phyloP scores from a whole-genome alignment of 208 protist species.

The Vickermania spadyakhi region DNA sequence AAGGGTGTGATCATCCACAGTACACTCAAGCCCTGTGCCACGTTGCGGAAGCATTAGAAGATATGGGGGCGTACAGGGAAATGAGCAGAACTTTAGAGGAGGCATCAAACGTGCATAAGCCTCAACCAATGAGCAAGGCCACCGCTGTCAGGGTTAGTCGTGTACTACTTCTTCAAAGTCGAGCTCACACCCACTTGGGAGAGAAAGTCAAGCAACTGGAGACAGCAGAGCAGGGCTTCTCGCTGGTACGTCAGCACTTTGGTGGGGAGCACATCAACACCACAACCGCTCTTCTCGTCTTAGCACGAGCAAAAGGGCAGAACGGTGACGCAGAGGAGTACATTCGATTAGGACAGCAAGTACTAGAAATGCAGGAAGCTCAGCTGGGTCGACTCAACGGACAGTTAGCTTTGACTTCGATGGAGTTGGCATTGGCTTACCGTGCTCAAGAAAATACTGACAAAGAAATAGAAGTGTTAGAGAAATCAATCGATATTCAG shows the following conservation, averaged over 20 bases:
- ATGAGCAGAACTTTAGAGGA: slow-evolving; percentile 60
- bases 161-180: slow-evolving; percentile 61
- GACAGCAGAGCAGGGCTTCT: slow-evolving; percentile 41
- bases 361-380: slow-evolving; percentile 66
- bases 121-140: slow-evolving; percentile 34
- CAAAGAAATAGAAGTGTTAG: slow-evolving; percentile 56
- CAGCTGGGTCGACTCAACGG: slow-evolving; percentile 61
- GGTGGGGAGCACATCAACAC: slow-evolving; percentile 70
- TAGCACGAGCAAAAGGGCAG: slow-evolving; percentile 52
- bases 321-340: slow-evolving; percentile 40
- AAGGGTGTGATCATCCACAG: slow-evolving; percentile 76
- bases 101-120: slow-evolving; percentile 57
- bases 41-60: slow-evolving; percentile 71
- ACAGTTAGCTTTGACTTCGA: slow-evolving; percentile 61
- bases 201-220: slow-evolving; percentile 48
- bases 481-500: slow-evolving; percentile 70
- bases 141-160: slow-evolving; percentile 70
- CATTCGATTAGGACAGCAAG: slow-evolving; percentile 49
- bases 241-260: slow-evolving; percentile 76
- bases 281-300: slow-evolving; percentile 55
- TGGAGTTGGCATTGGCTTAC: slow-evolving; percentile 65
- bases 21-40: slow-evolving; percentile 84
- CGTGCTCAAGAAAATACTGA: slow-evolving; percentile 53
- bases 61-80: slow-evolving; percentile 59
- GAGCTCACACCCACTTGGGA: slow-evolving; percentile 58